Conservation (phyloP, 345 rosid genomes). For the Hibiscus tridactylites region DNA sequence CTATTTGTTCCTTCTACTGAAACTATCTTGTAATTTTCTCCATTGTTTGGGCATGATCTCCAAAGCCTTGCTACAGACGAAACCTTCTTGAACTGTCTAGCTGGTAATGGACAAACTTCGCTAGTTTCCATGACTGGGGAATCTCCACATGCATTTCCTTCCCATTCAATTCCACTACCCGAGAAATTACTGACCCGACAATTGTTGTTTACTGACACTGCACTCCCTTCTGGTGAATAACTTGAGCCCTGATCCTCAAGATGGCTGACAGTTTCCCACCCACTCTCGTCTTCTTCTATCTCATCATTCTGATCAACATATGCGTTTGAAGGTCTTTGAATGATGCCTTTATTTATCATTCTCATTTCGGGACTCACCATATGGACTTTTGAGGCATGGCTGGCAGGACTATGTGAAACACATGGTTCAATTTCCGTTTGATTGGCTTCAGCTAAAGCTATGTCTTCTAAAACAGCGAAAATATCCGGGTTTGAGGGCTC, state of each 20-base stretch:
- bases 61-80: constrained; percentile 79
- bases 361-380: constrained; percentile 44
- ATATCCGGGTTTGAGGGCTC: constrained; percentile 48
- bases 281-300: constrained; percentile 82
- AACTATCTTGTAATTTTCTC: constrained; percentile 54
- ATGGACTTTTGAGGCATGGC: constrained; percentile 37
- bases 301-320: constrained; percentile 33
- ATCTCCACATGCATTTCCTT: constrained; percentile 41
- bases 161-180: constrained; percentile 49
- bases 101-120: constrained; percentile 51
- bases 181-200: constrained; percentile 39
- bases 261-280: constrained; percentile 94
- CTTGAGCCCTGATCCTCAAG: constrained; percentile 72
- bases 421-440: constrained; percentile 25
- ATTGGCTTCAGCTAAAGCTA: constrained; percentile 26
- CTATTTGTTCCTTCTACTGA: constrained; percentile 60
- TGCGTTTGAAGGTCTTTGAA: constrained; percentile 23
- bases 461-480: constrained; percentile 48
- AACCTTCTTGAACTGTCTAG: constrained; percentile 46
- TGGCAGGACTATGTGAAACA: constrained; percentile 25
- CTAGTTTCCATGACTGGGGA: constrained; percentile 50
- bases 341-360: constrained; percentile 15
- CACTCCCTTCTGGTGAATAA: constrained; percentile 63
- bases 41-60: constrained; percentile 51
- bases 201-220: constrained; percentile 39